phyloP scores from a whole-genome alignment of 2,329 filamentous ascomycete genomes.

The Fusarium subtropicale region DNA sequence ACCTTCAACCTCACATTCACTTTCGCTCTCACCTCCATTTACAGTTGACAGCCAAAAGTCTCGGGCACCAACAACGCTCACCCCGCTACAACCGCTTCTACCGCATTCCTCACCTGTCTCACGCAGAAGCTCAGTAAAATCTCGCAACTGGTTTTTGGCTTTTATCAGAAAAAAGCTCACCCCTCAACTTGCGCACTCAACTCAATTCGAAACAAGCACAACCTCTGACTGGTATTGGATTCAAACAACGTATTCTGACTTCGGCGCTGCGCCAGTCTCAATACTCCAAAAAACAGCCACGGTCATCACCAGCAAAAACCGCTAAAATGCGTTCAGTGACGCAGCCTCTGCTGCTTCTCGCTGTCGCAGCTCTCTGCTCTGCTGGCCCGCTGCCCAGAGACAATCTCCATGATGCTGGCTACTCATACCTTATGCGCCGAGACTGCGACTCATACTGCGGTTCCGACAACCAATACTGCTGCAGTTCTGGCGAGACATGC shows the following conservation, averaged over 20 bases:
- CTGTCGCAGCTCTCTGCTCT: constrained; percentile 49
- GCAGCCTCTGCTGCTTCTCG: constrained; percentile 54
- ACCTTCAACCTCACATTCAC: constrained; percentile 15
- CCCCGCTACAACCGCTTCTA: constrained; percentile 30
- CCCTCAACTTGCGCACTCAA: constrained; percentile 7
- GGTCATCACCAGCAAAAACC: constrained; percentile 8
- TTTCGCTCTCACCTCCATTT: constrained; percentile 7
- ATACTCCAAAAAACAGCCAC: constrained; percentile 4
- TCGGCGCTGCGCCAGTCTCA: constrained; percentile 16
- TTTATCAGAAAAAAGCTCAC: background rate
- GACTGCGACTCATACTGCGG: constrained; percentile 67
- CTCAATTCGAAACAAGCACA: constrained; percentile 22
- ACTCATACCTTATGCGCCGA: constrained; percentile 63
- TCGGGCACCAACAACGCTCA: constrained; percentile 33
- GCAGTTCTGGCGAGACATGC: constrained; percentile 61
- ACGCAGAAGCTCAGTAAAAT: constrained; percentile 31
- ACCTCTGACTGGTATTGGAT: constrained; percentile 28
- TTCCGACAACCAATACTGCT: constrained; percentile 67
- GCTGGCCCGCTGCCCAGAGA: constrained; percentile 65
- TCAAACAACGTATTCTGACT: constrained; percentile 19
- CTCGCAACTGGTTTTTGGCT: constrained; percentile 19
- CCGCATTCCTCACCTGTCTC: constrained; percentile 33
- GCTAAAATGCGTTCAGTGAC: constrained; percentile 44
- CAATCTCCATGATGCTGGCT: constrained; percentile 60
- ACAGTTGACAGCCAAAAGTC: constrained; percentile 13